Evolutionary conservation across 805 yeast genomes (phyloP), one percentile per base, ranked within the genome.

Genomic region (Metschnikowia noctiluminum): DNA sequence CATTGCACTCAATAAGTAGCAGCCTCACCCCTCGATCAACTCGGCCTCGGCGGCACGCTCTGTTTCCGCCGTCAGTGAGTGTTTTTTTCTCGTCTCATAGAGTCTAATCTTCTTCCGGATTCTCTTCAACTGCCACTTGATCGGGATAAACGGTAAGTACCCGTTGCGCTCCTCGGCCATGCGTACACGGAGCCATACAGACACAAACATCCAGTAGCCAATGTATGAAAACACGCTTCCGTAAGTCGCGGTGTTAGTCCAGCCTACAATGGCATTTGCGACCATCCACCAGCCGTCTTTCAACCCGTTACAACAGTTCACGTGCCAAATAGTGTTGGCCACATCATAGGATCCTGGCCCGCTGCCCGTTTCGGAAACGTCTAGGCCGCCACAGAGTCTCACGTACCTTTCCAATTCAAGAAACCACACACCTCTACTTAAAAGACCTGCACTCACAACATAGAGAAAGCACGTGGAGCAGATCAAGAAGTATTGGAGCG

Each of bases 61-160:
- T 3, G 28, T 35, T 35, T 38, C 49, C 8, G 36, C 28, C 12
- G 31, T 35, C 21, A 28, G 39, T 26, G 44, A 43, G 32, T 54
- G 56, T 21, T 37, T 38, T 28, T 36, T 39, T 14, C 52, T 40
- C 40, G 44, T 53, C 53, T 55, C 57, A 37, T 55, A 55, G 21
- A 57, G 38, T 36, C 50, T 49, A 15, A 57, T 40, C 46, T 51
- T 67, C 61, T 78, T 78, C 35, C 65, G 66, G 35, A 87, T 76
- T 43, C 80, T 68, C 53, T 74, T 78, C 53, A 71, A 65, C 62
- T 87, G 95, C 76, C 80, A 79, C 43, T 60, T 63, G 12, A 83
- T 55, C 6, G 96, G 96, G 7, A 87, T 44, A 9, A 71, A 49
- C 7, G 77, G 76, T 30, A 71, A 56, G 38, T 56, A 55, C 4